A percentile compares a stretch with the other conserved stretches of the same genome.
phyloP scores from a whole-genome alignment of 768 basidiomycete species.

The Leccinellum rugosiceps region DNA sequence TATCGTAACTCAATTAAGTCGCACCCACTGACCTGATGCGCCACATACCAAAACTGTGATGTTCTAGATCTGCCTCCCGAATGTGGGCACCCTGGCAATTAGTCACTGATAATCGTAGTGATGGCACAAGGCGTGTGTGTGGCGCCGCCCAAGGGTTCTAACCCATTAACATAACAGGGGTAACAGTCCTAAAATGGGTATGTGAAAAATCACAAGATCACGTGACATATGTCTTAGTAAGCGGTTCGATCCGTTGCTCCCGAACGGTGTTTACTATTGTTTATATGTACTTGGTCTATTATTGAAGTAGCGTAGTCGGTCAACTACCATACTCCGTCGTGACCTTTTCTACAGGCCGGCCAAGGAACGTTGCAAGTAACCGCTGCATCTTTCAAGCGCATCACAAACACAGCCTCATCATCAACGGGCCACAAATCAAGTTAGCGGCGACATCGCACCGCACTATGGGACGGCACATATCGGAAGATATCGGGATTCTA shows the following conservation, averaged over 20 bases:
- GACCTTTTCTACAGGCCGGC: not conserved
- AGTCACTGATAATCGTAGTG: constrained; percentile 12
- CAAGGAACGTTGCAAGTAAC: not conserved
- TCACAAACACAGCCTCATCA: not conserved
- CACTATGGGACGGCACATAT: constrained; percentile 11
- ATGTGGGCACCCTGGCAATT: not conserved
- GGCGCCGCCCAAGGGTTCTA: not conserved
- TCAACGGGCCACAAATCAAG: not conserved
- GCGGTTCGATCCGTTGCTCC: not conserved
- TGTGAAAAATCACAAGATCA: not conserved
- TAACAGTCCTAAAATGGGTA: not conserved
- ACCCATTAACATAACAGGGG: constrained; percentile 4
- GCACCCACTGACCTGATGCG: constrained; percentile 13
- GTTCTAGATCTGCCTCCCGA: constrained; percentile 5
- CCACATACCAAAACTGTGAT: not conserved
- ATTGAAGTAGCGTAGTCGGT: not conserved
- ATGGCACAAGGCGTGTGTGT: constrained; percentile 3
- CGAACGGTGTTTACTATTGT: not conserved
- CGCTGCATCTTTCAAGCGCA: not conserved
- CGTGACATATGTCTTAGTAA: not conserved
- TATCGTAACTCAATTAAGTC: constrained; percentile 2
- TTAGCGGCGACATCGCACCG: not conserved
- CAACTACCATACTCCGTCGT: not conserved
- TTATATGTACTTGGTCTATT: not conserved
- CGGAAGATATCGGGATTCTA: constrained; percentile 24